A percentile compares a stretch with the other conserved stretches of the same genome.
Evolutionary conservation across 352 stramenopile genomes (phyloP).

Genomic region (Phytophthora pistaciae): DNA sequence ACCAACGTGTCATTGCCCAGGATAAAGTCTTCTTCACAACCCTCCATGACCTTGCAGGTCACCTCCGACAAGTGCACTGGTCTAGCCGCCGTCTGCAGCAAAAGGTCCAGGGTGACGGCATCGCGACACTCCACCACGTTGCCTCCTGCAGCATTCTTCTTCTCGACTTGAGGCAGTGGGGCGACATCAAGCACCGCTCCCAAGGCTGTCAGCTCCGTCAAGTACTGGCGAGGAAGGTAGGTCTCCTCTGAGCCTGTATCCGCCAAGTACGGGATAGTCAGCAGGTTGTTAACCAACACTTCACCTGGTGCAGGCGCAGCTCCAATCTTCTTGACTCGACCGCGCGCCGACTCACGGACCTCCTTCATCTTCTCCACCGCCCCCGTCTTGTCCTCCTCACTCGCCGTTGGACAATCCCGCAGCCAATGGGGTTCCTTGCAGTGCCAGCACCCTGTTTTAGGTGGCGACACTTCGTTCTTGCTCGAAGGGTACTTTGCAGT

Average conservation of each 20-base stretch:
- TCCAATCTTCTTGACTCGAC: constrained; percentile 3
- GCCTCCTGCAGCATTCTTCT: too few species aligned
- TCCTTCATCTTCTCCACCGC: constrained; percentile 10
- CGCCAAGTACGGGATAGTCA: neutral
- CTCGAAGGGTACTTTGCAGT: neutral
- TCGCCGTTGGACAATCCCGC: constrained; percentile 10
- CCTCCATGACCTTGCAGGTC: neutral
- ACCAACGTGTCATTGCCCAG: neutral
- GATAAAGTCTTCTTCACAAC: neutral
- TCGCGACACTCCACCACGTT: too few species aligned
- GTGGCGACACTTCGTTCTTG: neutral
- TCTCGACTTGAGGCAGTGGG: too few species aligned
- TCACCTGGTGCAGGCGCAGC: neutral
- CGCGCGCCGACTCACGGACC: neutral
- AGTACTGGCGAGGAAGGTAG: too few species aligned
- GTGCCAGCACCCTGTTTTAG: constrained; percentile 9
- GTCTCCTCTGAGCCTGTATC: too few species aligned
- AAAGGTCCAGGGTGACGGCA: too few species aligned
- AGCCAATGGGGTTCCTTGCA: constrained; percentile 7
- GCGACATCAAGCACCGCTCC: too few species aligned
- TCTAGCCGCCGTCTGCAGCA: too few species aligned
- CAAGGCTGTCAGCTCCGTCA: too few species aligned
- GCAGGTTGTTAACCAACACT: constrained; percentile 5
- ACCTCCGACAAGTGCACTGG: neutral
- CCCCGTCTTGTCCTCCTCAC: constrained; percentile 3